Evolutionary conservation across 805 yeast genomes (phyloP).

Genomic region (Candida endomychidarum): DNA sequence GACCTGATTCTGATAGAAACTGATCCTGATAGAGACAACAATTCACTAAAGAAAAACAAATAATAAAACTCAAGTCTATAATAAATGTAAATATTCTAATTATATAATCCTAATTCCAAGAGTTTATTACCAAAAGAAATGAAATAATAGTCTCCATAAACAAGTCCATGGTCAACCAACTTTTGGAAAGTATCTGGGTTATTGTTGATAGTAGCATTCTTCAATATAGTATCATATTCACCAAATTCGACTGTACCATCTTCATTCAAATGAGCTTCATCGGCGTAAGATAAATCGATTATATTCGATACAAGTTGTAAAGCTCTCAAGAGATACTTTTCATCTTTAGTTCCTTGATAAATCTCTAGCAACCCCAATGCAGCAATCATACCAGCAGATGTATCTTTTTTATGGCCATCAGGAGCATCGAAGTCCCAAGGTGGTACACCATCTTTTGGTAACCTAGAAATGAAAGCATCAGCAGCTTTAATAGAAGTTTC

Average conservation of each 20-base stretch:
- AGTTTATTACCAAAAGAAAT: constrained; percentile 26
- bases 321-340: constrained; percentile 17
- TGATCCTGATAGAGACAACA: too few relatives aligned
- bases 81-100: too few relatives aligned
- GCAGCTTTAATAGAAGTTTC: constrained; percentile 23
- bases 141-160: constrained; percentile 31
- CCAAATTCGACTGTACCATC: constrained; percentile 15
- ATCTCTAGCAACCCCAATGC: constrained; percentile 25
- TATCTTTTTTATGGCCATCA: constrained; percentile 21
- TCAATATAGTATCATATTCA: constrained; percentile 22
- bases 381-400: constrained; percentile 28
- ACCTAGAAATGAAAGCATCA: constrained; percentile 21
- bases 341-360: constrained; percentile 18
- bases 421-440: constrained; percentile 30
- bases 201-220: constrained; percentile 23
- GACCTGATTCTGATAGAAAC: too few relatives aligned
- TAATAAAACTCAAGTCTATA: too few relatives aligned
- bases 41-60: too few relatives aligned
- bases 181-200: constrained; percentile 19
- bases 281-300: constrained; percentile 12
- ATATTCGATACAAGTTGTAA: constrained; percentile 18
- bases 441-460: constrained; percentile 24
- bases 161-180: constrained; percentile 25
- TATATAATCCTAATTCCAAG: constrained; percentile 22
- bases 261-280: constrained; percentile 5